A percentile compares a stretch with the other conserved stretches of the same genome.
phyloP scores from a whole-genome alignment of 495 filamentous ascomycete species.

The Podospora comata region DNA sequence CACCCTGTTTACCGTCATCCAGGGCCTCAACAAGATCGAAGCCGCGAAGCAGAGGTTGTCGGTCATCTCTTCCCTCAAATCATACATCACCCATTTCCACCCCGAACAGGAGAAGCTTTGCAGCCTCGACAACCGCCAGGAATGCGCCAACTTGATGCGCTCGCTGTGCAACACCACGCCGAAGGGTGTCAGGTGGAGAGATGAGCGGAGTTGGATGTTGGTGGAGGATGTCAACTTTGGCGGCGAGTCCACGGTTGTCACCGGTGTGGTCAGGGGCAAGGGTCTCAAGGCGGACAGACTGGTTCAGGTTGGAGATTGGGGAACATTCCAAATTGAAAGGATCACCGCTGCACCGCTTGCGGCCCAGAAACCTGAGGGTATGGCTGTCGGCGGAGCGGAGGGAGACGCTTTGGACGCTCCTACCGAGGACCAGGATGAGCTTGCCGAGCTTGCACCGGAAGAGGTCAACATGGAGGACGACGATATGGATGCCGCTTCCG shows the following conservation, averaged over 20 bases:
- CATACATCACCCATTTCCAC: slow-evolving; percentile 91
- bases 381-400: slow-evolving; percentile 61
- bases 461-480: slow-evolving; percentile 73
- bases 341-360: slow-evolving; percentile 68
- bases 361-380: slow-evolving; percentile 56
- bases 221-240: slow-evolving; percentile 76
- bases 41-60: slow-evolving; percentile 72
- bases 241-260: slow-evolving; percentile 64
- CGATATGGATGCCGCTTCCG: slow-evolving; percentile 51
- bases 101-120: slow-evolving; percentile 82
- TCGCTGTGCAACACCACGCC: slow-evolving; percentile 85
- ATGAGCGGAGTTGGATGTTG: slow-evolving; percentile 91
- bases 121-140: slow-evolving; percentile 78
- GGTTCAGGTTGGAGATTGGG: slow-evolving; percentile 90
- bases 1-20: slow-evolving; percentile 74
- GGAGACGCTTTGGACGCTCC: slow-evolving; percentile 62
- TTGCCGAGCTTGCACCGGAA: slow-evolving; percentile 74
- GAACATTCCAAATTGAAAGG: slow-evolving; percentile 89
- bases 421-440: slow-evolving; percentile 72
- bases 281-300: slow-evolving; percentile 85
- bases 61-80: slow-evolving; percentile 74
- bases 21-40: slow-evolving; percentile 72
- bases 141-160: slow-evolving; percentile 83
- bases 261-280: slow-evolving; percentile 81
- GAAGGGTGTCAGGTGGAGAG: slow-evolving; percentile 90